Percentiles rank a stretch among this genome's conserved stretches.
Conservation (phyloP, 352 stramenopile species). For the Phytophthora palmivora region DNA sequence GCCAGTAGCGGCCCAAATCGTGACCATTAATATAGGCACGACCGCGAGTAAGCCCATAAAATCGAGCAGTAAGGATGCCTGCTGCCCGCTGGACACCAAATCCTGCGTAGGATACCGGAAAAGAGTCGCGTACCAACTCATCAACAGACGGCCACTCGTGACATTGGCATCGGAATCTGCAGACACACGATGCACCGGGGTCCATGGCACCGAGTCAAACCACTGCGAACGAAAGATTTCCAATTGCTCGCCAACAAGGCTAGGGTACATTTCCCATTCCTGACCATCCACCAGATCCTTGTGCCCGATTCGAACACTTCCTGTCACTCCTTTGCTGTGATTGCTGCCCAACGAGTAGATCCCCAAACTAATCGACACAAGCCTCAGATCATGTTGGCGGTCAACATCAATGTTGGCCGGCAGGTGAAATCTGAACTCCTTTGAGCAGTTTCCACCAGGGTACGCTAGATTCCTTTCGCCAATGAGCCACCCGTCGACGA, state of each 20-base stretch:
- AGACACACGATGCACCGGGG: conserved; percentile 4
- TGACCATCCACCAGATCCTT: conserved; percentile 34
- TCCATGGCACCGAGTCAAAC: conserved; percentile 61
- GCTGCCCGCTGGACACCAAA: conserved; percentile 18
- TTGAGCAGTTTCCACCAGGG: conserved; percentile 59
- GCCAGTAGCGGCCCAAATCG: conserved; percentile 73
- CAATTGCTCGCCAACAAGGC: conserved; percentile 69
- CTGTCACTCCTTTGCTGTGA: conserved; percentile 68
- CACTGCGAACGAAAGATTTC: conserved; percentile 60
- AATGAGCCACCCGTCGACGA: conserved; percentile 55
- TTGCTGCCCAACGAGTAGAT: conserved; percentile 59
- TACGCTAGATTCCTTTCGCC: conserved; percentile 54
- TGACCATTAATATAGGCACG: conserved; percentile 71
- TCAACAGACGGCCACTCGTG: conserved; percentile 22
- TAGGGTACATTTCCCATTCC: conserved; percentile 66
- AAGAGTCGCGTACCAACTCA: conserved; percentile 66
- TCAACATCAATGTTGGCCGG: conserved; percentile 39
- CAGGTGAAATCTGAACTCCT: conserved; percentile 52
- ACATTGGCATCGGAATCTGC: background rate
- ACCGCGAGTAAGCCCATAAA: conserved; percentile 61
- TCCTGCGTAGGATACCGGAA: conserved; percentile 40
- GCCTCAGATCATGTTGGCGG: conserved; percentile 43
- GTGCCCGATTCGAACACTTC: conserved; percentile 52
- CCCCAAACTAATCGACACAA: conserved; percentile 70
- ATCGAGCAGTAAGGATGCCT: conserved; percentile 66